phyloP scores from a whole-genome alignment of 2,329 filamentous ascomycete species.

The Dactylella cylindrospora region DNA sequence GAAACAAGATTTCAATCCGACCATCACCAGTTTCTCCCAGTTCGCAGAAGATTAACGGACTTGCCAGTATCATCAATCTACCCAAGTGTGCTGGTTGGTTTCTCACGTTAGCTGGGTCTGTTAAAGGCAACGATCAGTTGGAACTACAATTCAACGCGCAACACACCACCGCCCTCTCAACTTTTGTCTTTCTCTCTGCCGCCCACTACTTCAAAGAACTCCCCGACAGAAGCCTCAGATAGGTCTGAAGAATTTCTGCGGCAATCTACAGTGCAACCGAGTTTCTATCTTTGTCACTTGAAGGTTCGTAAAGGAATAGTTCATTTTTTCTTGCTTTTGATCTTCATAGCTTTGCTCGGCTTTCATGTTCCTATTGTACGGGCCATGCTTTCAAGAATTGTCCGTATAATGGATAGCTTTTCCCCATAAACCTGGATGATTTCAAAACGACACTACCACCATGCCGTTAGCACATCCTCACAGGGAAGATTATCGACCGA shows the following conservation, averaged over 20 bases:
- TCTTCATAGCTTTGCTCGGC: too few relatives aligned
- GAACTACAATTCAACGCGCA: too few relatives aligned
- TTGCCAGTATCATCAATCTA: conserved; percentile 42
- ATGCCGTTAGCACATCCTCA: conserved; percentile 18
- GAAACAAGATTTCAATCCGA: conserved; percentile 38
- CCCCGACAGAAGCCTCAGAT: conserved; percentile 11
- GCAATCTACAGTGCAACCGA: too few relatives aligned
- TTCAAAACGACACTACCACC: conserved; percentile 44
- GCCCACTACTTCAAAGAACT: too few relatives aligned
- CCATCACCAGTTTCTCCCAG: conserved; percentile 28
- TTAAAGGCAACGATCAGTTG: too few relatives aligned
- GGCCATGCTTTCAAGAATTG: too few relatives aligned
- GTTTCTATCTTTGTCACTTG: too few relatives aligned
- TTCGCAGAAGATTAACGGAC: conserved; percentile 42
- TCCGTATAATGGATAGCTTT: conserved; percentile 27
- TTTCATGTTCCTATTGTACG: too few relatives aligned
- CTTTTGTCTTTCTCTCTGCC: too few relatives aligned
- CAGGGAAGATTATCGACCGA: conserved; percentile 35
- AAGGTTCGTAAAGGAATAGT: too few relatives aligned
- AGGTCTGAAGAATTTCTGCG: conserved; percentile 32
- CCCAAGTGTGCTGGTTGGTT: conserved; percentile 14
- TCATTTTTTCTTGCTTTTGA: conserved; percentile 3
- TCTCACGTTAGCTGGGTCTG: too few relatives aligned
- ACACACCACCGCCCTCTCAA: too few relatives aligned
- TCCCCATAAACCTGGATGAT: conserved; percentile 27